Conservation (phyloP, 129 eudicot species). For the Daucus carota region DH1_v3.0 NC_030383.2:61485501-61486000, state of each 20-base stretch:
- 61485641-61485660: neutral
- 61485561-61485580: neutral
- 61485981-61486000: no score
- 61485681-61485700: neutral
- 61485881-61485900: neutral
- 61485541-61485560: neutral
- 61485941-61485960: neutral
- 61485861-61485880: constrained; percentile 7
- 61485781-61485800: constrained; percentile 1
- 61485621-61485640: no score
- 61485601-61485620: neutral
- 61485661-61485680: neutral
- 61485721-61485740: neutral
- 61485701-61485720: neutral
- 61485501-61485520: neutral
- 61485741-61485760: neutral
- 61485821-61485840: neutral
- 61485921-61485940: neutral
- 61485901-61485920: neutral
- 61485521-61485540: neutral
- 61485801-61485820: neutral
- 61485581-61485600: neutral
- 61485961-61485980: neutral
- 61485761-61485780: neutral
- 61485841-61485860: neutral